A percentile compares a stretch with the other conserved stretches of the same genome.
These are phyloP conservation scores for Triglochin maritima DNA, from an alignment of 106 monocot species.

Conservation along the genomic window DNA sequence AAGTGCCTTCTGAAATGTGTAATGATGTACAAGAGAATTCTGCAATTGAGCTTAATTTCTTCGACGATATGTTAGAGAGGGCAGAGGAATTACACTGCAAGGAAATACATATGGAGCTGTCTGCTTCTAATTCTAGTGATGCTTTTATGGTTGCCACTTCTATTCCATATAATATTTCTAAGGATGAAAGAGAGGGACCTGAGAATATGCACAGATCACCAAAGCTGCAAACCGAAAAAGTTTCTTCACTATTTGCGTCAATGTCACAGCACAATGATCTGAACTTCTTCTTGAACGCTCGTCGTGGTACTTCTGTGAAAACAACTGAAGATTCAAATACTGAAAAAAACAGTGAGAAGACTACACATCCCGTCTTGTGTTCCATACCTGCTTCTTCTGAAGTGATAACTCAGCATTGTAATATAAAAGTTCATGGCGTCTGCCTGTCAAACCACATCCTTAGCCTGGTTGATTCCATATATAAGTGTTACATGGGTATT, in stretches of 20 bases:
- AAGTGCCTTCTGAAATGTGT: constrained; percentile 17
- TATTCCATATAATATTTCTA: constrained; percentile 6
- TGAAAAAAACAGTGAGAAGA: constrained; percentile 12
- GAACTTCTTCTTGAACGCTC: constrained; percentile 49
- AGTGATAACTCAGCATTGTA: constrained; percentile 11
- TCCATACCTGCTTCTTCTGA: constrained; percentile 10
- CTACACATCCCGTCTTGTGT: constrained; percentile 4
- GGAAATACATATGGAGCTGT: constrained; percentile 21
- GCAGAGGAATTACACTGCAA: constrained; percentile 10
- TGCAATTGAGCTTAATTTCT: constrained; percentile 26
- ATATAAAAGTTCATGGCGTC: constrained; percentile 38
- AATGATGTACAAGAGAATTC: constrained; percentile 1
- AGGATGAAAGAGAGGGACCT: constrained; percentile 7
- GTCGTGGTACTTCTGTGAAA: constrained; percentile 25
- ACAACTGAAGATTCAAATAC: constrained; percentile 7
- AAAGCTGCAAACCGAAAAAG: constrained; percentile 29
- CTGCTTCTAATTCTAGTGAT: constrained; percentile 4
- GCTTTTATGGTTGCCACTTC: constrained; percentile 9
- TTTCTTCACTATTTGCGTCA: constrained; percentile 37
- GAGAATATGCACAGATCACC: constrained; percentile 2
- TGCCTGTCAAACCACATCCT: constrained; percentile 30
- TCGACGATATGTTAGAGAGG: constrained; percentile 35
- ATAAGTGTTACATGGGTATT: constrained; percentile 28
- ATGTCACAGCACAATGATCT: constrained; percentile 58
- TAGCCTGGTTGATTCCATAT: constrained; percentile 32